Base-by-base conservation (phyloP, 2,329 filamentous ascomycete genomes). In the Colletotrichum simmondsii region DNA sequence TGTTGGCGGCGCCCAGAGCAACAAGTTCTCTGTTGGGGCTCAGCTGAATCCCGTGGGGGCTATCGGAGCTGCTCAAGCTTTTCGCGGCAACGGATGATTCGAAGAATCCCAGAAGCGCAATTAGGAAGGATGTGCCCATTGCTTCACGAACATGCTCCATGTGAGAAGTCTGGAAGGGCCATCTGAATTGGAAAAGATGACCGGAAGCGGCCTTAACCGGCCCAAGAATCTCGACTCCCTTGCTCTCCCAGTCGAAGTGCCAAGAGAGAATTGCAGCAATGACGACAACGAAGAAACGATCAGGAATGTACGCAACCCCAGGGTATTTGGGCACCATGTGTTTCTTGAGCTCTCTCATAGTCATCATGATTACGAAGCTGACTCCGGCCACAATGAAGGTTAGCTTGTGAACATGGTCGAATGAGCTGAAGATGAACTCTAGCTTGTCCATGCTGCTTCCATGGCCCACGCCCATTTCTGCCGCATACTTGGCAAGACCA, bases 61-160 rank as follows among this genome's bases (percentile, higher is more conserved):
- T 90, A 75, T 92, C 90, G 63, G 86, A 86, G 54, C 90, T 90
- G 7, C 93, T 93, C 3, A 99, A 85, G 74, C 94, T 96, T 83
- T 98, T 98, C 46, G 97, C 97, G 1, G 97, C 97, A 14, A 99
- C 95, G 0, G 95, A 98, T 3, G 95, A 98, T 82, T 99, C 97
- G 78, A 99, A 99, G 83, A 99, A 99, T n/a, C 97, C 97, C 0
- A 99, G 91, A 28, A 99, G 87, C 0, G 95, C 95, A 75, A 99
- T 98, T 66, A 98, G 87, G 79, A 99, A 98, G 0, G 95, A 93
- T 0, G 97, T 98, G 64, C 94, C 92, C 88, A 98, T 93, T 49
- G 95, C 93, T 74, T 95, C 93, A 26, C 93, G 92, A 66, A 97
- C 94, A 79, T 98, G 93, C 28, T 90, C 88, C 87, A 98, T 92